A percentile compares a stretch with the other conserved stretches of the same genome.
phyloP scores from a whole-genome alignment of 495 filamentous ascomycete species.

The Jackrogersella multiformis region DNA sequence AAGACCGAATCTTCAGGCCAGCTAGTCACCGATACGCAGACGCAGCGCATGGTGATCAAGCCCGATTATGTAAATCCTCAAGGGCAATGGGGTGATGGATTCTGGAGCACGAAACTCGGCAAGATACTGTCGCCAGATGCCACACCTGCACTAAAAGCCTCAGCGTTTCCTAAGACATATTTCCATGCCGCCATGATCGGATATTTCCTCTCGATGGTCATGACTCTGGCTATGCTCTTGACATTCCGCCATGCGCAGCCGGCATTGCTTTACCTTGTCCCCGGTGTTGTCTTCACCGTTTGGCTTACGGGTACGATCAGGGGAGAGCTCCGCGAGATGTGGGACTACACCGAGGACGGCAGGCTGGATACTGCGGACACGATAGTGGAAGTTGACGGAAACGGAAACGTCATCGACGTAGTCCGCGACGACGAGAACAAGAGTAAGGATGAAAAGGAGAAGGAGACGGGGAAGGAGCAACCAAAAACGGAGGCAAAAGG shows the following conservation, averaged over 20 bases:
- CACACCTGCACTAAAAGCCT: constrained; percentile 55
- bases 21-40: constrained; percentile 42
- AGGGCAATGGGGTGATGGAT: constrained; percentile 82
- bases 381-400: constrained; percentile 51
- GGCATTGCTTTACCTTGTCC: constrained; percentile 92
- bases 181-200: constrained; percentile 82
- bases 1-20: constrained; percentile 51
- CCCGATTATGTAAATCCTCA: constrained; percentile 67
- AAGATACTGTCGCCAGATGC: constrained; percentile 48
- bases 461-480: constrained; percentile 1
- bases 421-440: constrained; percentile 16
- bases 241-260: constrained; percentile 85
- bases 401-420: constrained; percentile 44
- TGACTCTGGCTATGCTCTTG: constrained; percentile 80
- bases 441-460: constrained; percentile 9
- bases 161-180: constrained; percentile 83
- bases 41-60: constrained; percentile 55
- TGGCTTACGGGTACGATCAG: constrained; percentile 81
- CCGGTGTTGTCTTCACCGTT: constrained; percentile 76
- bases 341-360: constrained; percentile 81
- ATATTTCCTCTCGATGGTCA: constrained; percentile 81
- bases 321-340: constrained; percentile 78
- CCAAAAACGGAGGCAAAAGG: neutral
- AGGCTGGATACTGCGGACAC: constrained; percentile 58
- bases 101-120: constrained; percentile 70